A percentile compares a stretch with the other conserved stretches of the same genome.
Evolutionary conservation across 1,284 basidiomycete genomes (phyloP).

Genomic region (Blastosporella zonata): DNA sequence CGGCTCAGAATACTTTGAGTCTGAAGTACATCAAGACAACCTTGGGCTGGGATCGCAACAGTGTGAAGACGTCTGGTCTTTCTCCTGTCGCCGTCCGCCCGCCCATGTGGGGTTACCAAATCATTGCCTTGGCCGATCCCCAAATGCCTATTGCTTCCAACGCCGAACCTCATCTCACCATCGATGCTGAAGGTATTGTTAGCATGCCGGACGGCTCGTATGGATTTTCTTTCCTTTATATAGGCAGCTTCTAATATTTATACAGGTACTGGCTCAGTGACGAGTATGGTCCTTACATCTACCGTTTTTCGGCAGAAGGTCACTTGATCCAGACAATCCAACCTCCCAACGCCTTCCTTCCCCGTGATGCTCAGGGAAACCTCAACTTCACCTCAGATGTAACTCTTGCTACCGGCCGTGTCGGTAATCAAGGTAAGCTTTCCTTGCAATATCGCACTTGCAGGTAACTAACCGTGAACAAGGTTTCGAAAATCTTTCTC

Average conservation of each 20-base stretch:
- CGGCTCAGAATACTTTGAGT: slow-evolving; percentile 51
- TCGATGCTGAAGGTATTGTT: slow-evolving; percentile 64
- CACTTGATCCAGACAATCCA: slow-evolving; percentile 55
- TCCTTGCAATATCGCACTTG: background rate
- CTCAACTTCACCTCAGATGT: slow-evolving; percentile 54
- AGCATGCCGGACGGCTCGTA: slow-evolving; percentile 57
- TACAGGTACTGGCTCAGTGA: slow-evolving; percentile 56
- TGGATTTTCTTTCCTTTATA: slow-evolving; percentile 16
- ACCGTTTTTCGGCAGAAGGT: slow-evolving; percentile 42
- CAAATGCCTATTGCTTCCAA: slow-evolving; percentile 46
- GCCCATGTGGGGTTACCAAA: slow-evolving; percentile 32
- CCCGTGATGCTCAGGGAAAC: slow-evolving; percentile 37
- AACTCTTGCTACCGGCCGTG: slow-evolving; percentile 48
- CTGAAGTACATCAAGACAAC: slow-evolving; percentile 51
- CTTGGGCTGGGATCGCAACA: slow-evolving; percentile 51
- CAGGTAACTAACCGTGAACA: background rate
- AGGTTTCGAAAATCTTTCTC: slow-evolving; percentile 67
- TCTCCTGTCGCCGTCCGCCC: slow-evolving; percentile 49
- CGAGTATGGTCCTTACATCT: slow-evolving; percentile 72
- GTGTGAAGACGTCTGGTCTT: slow-evolving; percentile 57
- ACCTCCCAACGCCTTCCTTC: slow-evolving; percentile 53
- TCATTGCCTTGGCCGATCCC: slow-evolving; percentile 32
- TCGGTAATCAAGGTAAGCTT: slow-evolving; percentile 33
- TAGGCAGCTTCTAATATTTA: background rate
- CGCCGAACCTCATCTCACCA: slow-evolving; percentile 44